Conservation (phyloP, 768 basidiomycete species). For the Mycena olivaceomarginata region DNA sequence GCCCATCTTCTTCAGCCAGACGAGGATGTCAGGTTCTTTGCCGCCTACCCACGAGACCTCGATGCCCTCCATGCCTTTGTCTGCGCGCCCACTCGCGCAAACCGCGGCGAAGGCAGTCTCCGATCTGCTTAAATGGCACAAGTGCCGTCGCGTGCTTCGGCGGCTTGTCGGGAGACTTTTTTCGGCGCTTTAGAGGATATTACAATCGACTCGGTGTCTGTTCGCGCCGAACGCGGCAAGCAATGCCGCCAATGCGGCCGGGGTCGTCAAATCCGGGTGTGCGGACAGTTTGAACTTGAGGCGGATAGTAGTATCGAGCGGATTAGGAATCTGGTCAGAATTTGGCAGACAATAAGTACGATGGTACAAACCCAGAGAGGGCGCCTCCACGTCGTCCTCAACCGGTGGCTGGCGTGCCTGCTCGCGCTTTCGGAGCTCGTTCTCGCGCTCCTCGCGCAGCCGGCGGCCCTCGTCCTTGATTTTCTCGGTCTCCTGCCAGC, state of each 20-base stretch:
- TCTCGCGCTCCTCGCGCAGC: constrained; percentile 81
- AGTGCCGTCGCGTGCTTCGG: constrained; percentile 83
- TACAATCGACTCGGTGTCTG: constrained; percentile 80
- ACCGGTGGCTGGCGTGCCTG: constrained; percentile 54
- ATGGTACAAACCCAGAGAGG: constrained; percentile 68
- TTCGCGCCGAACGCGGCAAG: constrained; percentile 77
- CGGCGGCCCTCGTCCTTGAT: constrained; percentile 86
- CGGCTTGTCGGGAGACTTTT: constrained; percentile 72
- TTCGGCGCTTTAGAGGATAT: constrained; percentile 79
- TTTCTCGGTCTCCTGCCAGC: constrained; percentile 78
- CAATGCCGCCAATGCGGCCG: constrained; percentile 68
- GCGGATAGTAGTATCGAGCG: constrained; percentile 85
- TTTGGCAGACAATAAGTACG: background rate
- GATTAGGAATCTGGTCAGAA: constrained; percentile 53
- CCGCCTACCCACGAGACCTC: constrained; percentile 86
- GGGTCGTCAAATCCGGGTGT: constrained; percentile 74
- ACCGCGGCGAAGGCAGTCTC: constrained; percentile 87
- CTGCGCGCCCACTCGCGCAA: constrained; percentile 72
- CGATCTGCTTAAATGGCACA: constrained; percentile 85
- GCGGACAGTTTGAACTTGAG: constrained; percentile 80
- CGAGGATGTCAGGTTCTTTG: constrained; percentile 83
- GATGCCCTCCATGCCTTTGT: constrained; percentile 74
- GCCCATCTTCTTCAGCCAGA: constrained; percentile 84
- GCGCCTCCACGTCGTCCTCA: constrained; percentile 71
- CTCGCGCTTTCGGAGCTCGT: constrained; percentile 67